Percentiles rank a stretch among this genome's conserved stretches.
phyloP scores from a whole-genome alignment of 805 yeast genomes.

The Candida khao-thaluensis region DNA sequence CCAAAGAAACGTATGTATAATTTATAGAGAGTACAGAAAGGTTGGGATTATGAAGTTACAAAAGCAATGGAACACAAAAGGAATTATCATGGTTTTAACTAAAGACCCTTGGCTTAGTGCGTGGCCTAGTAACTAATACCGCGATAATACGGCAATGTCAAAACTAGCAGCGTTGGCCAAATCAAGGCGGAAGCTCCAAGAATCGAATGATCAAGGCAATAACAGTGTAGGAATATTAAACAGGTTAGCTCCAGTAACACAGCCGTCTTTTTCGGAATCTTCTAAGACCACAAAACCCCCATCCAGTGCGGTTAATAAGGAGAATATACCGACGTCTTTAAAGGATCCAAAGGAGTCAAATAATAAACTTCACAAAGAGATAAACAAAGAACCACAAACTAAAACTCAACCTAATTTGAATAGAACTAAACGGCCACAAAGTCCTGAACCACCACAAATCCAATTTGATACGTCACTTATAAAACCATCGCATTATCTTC shows the following conservation, averaged over 20 bases:
- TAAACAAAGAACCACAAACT: too few relatives aligned
- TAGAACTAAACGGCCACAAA: too few relatives aligned
- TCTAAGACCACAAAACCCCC: not conserved
- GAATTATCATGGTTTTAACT: too few relatives aligned
- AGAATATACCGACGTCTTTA: constrained; percentile 1
- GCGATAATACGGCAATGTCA: too few relatives aligned
- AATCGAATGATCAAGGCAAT: constrained; percentile 8
- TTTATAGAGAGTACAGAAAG: not conserved
- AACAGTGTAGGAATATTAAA: constrained; percentile 21
- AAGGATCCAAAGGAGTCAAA: too few relatives aligned
- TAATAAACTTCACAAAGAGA: too few relatives aligned
- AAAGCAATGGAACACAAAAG: too few relatives aligned
- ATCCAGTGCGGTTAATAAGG: not conserved
- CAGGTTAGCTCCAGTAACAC: constrained; percentile 7
- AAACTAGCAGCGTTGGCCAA: constrained; percentile 51
- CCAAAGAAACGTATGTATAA: constrained; percentile 9
- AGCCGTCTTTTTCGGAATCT: not conserved
- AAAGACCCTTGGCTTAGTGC: too few relatives aligned
- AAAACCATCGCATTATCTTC: not conserved
- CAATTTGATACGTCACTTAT: constrained; percentile 11
- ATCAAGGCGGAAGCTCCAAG: constrained; percentile 24
- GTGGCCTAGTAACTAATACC: too few relatives aligned
- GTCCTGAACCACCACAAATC: too few relatives aligned
- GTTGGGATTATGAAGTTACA: too few relatives aligned
- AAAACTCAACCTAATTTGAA: too few relatives aligned